These are phyloP conservation scores for Penicillium olsonii DNA, from an alignment of 2,329 filamentous ascomycete species.

Conservation along the genomic window DNA sequence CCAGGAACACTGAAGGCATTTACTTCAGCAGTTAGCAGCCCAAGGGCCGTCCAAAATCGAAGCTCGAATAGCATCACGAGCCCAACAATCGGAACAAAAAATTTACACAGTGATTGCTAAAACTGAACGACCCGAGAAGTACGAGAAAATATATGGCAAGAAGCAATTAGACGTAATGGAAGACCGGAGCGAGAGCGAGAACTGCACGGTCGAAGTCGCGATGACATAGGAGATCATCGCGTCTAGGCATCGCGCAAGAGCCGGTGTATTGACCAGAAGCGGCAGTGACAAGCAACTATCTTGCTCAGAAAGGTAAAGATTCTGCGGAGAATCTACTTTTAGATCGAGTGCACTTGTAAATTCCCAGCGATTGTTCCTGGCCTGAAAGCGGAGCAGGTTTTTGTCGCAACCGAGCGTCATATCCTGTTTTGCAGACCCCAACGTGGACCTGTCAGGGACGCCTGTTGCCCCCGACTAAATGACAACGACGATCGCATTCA, in stretches of 20 bases:
- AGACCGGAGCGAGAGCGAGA: background rate
- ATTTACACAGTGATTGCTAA: no score
- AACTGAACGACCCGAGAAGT: no score
- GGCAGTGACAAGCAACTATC: background rate
- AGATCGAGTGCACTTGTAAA: background rate
- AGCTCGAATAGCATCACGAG: background rate
- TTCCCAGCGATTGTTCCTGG: conserved; percentile 7
- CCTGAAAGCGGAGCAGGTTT: conserved; percentile 14
- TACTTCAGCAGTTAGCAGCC: background rate
- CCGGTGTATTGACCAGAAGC: background rate
- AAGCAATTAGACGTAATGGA: no score
- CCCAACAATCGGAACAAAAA: no score
- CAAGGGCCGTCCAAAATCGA: background rate
- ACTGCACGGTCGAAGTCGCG: background rate
- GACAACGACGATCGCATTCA: background rate
- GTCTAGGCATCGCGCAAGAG: background rate
- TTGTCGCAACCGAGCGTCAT: background rate
- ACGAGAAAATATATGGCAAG: no score
- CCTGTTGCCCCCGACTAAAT: background rate
- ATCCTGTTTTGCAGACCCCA: conserved; percentile 7
- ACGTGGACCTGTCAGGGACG: conserved; percentile 4
- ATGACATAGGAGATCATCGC: background rate
- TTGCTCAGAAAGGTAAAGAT: background rate
- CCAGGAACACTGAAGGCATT: background rate
- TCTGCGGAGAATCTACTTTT: background rate